Evolutionary conservation across 2,329 filamentous ascomycete species (phyloP).

Genomic region (Parafenestella ontariensis): DNA sequence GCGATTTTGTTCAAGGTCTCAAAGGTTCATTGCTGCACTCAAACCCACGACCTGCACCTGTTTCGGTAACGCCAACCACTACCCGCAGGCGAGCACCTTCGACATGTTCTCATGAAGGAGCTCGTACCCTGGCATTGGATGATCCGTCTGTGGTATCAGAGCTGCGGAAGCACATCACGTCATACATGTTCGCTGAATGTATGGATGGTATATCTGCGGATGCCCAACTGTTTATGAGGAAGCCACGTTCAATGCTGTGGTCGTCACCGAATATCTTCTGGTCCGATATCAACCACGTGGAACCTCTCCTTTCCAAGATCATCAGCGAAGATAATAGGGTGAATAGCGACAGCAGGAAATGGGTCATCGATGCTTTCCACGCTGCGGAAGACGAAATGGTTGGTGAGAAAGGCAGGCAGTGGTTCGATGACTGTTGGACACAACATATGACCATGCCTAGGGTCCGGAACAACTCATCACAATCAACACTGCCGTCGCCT

Average conservation of each 20-base stretch:
- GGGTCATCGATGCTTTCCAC: conserved; percentile 37
- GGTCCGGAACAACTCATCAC: background rate
- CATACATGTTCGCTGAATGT: conserved; percentile 35
- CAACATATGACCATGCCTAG: background rate
- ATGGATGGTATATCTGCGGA: conserved; percentile 37
- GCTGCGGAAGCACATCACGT: conserved; percentile 28
- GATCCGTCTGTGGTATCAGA: conserved; percentile 28
- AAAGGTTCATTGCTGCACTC: conserved; percentile 13
- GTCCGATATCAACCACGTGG: conserved; percentile 34
- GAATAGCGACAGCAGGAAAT: conserved; percentile 13
- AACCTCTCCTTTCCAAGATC: conserved; percentile 30
- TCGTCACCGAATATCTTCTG: conserved; percentile 25
- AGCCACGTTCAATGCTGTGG: conserved; percentile 31
- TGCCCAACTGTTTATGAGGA: conserved; percentile 35
- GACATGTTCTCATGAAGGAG: background rate
- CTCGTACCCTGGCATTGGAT: conserved; percentile 14
- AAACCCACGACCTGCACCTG: conserved; percentile 13
- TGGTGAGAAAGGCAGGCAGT: conserved; percentile 33
- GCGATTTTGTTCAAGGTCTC: conserved; percentile 21
- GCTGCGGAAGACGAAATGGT: conserved; percentile 38
- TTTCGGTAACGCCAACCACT: conserved; percentile 15
- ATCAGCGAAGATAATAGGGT: conserved; percentile 18
- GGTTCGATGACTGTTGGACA: conserved; percentile 39
- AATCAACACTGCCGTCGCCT: background rate
- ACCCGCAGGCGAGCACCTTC: conserved; percentile 6